phyloP scores from a whole-genome alignment of 2,329 filamentous ascomycete genomes.

The Sclerotiophoma versabilis region DNA sequence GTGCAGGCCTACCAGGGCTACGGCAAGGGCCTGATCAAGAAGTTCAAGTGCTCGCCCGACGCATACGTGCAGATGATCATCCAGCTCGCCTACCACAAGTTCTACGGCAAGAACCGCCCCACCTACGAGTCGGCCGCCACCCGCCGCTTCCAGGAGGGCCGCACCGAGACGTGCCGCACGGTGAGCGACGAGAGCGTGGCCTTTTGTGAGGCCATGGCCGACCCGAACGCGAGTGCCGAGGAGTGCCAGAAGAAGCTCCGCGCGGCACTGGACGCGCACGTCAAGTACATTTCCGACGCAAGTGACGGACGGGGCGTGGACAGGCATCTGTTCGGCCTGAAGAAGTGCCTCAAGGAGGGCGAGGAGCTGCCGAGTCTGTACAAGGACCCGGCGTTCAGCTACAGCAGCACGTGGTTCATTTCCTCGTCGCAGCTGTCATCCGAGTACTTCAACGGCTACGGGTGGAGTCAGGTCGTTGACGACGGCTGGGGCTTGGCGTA shows the following conservation, averaged over 20 bases:
- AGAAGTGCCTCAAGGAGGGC: slow-evolving; percentile 82
- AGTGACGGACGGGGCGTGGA: slow-evolving; percentile 94
- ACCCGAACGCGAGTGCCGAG: slow-evolving; percentile 68
- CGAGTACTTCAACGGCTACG: slow-evolving; percentile 99
- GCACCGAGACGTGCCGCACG: slow-evolving; percentile 92
- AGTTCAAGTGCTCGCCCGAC: slow-evolving; percentile 97
- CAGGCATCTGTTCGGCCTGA: slow-evolving; percentile 94
- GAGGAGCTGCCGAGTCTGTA: slow-evolving; percentile 85
- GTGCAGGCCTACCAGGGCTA: slow-evolving; percentile 98
- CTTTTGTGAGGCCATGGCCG: slow-evolving; percentile 87
- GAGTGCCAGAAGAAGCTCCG: slow-evolving; percentile 78
- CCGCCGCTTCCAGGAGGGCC: slow-evolving; percentile 92
- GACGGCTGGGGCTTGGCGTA: slow-evolving; percentile 97
- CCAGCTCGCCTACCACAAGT: slow-evolving; percentile 97
- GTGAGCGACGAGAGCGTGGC: slow-evolving; percentile 91
- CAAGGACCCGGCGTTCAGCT: slow-evolving; percentile 83
- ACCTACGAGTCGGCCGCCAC: slow-evolving; percentile 98
- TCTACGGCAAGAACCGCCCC: slow-evolving; percentile 97
- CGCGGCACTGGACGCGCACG: slow-evolving; percentile 79
- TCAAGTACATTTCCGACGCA: slow-evolving; percentile 89
- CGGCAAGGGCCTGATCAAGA: slow-evolving; percentile 98
- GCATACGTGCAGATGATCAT: slow-evolving; percentile 99
- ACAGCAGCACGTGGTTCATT: slow-evolving; percentile 88
- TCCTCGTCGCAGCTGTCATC: slow-evolving; percentile 89
- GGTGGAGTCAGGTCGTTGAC: slow-evolving; percentile 97